Conservation (phyloP, 495 filamentous ascomycete species). For the Annulohypoxylon stygium region DNA sequence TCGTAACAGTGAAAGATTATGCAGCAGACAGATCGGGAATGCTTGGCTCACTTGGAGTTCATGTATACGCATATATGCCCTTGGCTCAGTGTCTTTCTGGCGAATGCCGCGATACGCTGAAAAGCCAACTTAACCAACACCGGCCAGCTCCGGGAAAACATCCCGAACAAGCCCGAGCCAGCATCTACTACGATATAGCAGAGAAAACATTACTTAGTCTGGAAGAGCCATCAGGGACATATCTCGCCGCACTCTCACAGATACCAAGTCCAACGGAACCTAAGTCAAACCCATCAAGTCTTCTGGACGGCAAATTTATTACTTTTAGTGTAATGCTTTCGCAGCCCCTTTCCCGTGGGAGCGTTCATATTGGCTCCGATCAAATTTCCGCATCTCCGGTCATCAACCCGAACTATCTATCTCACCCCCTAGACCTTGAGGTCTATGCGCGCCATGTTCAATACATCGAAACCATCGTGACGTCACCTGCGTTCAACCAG, state of each 20-base stretch:
- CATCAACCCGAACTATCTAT: constrained; percentile 69
- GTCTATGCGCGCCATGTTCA: constrained; percentile 56
- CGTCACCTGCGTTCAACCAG: constrained; percentile 24
- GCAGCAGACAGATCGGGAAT: constrained; percentile 14
- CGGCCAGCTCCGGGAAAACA: background rate
- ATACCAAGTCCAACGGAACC: background rate
- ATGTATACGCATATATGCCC: constrained; percentile 32
- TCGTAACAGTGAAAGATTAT: constrained; percentile 14
- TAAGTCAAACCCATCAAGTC: background rate
- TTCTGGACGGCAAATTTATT: constrained; percentile 54
- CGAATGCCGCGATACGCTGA: background rate
- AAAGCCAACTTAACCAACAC: constrained; percentile 4
- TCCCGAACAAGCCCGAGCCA: background rate
- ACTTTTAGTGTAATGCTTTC: constrained; percentile 58
- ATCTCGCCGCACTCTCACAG: constrained; percentile 15
- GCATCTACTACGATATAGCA: constrained; percentile 10
- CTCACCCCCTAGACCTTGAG: constrained; percentile 65
- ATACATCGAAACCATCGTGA: constrained; percentile 18
- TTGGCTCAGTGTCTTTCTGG: background rate
- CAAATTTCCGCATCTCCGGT: constrained; percentile 54
- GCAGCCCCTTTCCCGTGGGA: constrained; percentile 70
- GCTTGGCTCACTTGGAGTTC: constrained; percentile 25
- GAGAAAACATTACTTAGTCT: constrained; percentile 30
- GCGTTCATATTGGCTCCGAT: constrained; percentile 65
- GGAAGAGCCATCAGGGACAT: constrained; percentile 17